Evolutionary conservation across 148 eudicot species (phyloP).

Genomic region (Polygonum aviculare): DNA sequence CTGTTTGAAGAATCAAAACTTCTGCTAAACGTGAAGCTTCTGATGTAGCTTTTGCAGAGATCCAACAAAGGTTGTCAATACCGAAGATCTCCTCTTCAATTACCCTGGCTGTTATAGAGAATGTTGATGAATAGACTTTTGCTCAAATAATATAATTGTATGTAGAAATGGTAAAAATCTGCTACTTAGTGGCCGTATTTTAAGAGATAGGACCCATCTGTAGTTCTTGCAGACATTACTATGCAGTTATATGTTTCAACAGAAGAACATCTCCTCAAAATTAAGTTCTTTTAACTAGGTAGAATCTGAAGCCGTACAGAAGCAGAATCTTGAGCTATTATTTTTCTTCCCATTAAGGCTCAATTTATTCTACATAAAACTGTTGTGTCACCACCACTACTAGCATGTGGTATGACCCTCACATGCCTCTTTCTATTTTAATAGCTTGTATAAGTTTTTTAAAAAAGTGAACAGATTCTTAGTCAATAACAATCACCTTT

Average conservation of each 20-base stretch:
- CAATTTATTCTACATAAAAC: neutral
- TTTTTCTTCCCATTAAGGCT: neutral
- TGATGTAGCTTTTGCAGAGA: constrained; percentile 67
- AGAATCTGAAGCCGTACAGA: neutral
- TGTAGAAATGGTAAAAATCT: neutral
- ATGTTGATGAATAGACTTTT: neutral
- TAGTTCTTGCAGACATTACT: neutral
- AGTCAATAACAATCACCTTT: neutral
- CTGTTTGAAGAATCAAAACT: constrained; percentile 65
- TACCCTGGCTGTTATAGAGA: constrained; percentile 47
- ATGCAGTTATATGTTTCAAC: neutral
- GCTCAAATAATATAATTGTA: neutral
- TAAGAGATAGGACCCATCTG: neutral
- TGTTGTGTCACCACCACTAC: no score
- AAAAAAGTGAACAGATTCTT: neutral
- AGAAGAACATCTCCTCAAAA: neutral
- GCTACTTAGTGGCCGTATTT: neutral
- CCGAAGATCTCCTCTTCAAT: constrained; percentile 92
- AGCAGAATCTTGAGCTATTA: neutral
- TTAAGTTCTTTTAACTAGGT: neutral
- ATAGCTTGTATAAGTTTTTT: neutral
- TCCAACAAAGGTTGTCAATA: constrained; percentile 83
- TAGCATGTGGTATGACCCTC: neutral
- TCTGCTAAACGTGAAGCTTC: constrained; percentile 76
- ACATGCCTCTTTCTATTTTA: neutral